Evolutionary conservation across 2,329 filamentous ascomycete genomes (phyloP), one percentile per base, ranked within the genome.

Genomic region (Shiraia sp.): DNA sequence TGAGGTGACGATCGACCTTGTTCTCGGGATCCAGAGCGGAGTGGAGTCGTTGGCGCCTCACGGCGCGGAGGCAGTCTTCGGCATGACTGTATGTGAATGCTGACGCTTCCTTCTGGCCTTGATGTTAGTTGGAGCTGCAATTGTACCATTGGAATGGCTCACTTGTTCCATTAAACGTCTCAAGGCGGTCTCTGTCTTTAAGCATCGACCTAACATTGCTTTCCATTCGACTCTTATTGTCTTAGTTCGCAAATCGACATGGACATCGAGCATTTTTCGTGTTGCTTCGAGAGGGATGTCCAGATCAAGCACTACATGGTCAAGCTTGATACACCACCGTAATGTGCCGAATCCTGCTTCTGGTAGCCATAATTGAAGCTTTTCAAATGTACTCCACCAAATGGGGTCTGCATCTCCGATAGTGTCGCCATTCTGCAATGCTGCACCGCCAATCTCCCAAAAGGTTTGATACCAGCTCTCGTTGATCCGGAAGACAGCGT

Each of bases 61-160:
- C 29, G 2, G 47, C 34, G 14, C 63, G 55, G 2, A 68, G 40
- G 36, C 61, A 63, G 36, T 68, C 63, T 48, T 63, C 62, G 10
- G 37, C 13, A 30, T 51, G 50, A 23, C 39, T 49, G 36, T 54
- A 66, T 1, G 63, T 63, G 25, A 54, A 62, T 0, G 2, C 8
- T 0, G 47, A 47, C 5, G 48, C 26, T 17, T 22, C 32, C 34
- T 55, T 60, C 51, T 60, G 28, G 13, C 26, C 5, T n/a, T 8
- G 10, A 5, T 24, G 7, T 35, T 14, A 40, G 28, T 14, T 26
- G 6, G 10, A 10, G 16, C 15, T 13, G 15, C 7, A 15, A 19
- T 5, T 2, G 3, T 12, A 8, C 22, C 26, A 10, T 22, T 19
- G 9, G 6, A 27, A 22, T 8, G 19, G 38, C 39, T 26, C 9